These are phyloP conservation scores for Aspergillus transmontanensis DNA, from an alignment of 2,329 filamentous ascomycete genomes.

Conservation along the genomic window DNA sequence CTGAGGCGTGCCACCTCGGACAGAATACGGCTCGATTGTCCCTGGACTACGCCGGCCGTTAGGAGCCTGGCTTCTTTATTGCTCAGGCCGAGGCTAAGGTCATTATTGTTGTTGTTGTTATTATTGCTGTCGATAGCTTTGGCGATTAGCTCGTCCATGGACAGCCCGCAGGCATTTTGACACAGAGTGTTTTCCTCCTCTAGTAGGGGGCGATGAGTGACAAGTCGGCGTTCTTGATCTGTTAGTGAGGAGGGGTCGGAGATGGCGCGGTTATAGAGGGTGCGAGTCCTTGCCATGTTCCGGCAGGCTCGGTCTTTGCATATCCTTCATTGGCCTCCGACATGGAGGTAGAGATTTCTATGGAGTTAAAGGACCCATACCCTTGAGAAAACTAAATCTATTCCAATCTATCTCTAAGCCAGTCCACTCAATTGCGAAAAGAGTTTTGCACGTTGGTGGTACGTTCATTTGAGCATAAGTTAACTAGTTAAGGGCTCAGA, in stretches of 20 bases:
- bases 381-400: too few species aligned
- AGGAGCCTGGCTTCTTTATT: not conserved
- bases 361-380: too few species aligned
- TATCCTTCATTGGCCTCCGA: too few species aligned
- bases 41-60: too few species aligned
- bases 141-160: conserved; percentile 14
- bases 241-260: conserved; percentile 19
- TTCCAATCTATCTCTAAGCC: too few species aligned
- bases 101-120: conserved; percentile 1
- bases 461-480: not conserved
- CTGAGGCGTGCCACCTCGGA: too few species aligned
- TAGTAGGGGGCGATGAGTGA: conserved; percentile 14
- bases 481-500: too few species aligned
- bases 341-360: too few species aligned
- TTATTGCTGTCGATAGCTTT: conserved; percentile 14
- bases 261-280: conserved; percentile 21
- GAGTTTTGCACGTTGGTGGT: not conserved
- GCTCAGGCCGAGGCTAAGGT: conserved; percentile 4
- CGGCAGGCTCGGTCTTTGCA: too few species aligned
- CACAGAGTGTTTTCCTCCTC: conserved; percentile 18
- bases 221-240: conserved; percentile 17
- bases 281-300: not conserved
- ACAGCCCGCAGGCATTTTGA: conserved; percentile 15
- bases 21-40: too few species aligned
- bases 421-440: not conserved